phyloP scores from a whole-genome alignment of 257 asterid genomes.

The Solanum sejunctum region DNA sequence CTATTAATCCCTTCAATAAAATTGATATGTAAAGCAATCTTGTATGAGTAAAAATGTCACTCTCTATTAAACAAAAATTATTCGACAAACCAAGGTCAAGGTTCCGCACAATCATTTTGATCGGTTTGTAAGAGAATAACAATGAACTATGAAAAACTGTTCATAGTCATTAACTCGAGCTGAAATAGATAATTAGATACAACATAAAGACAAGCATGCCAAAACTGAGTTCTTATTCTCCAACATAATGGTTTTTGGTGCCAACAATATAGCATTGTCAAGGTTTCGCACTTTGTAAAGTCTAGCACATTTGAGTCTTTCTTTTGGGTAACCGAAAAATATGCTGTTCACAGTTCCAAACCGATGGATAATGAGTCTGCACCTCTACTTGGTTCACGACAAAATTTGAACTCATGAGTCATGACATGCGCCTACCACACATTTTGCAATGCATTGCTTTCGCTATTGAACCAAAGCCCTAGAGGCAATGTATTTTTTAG shows the following conservation, averaged over 20 bases:
- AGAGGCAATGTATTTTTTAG: background rate
- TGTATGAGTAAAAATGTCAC: background rate
- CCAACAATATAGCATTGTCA: background rate
- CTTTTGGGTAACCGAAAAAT: background rate
- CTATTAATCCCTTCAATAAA: conserved; percentile 68
- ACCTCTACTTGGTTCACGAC: background rate
- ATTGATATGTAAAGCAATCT: background rate
- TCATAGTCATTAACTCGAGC: background rate
- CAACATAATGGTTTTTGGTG: background rate
- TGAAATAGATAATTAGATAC: background rate
- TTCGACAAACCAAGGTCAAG: background rate
- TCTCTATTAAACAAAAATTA: background rate
- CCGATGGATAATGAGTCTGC: background rate
- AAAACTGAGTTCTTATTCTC: background rate
- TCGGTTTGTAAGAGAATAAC: background rate
- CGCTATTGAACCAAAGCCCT: background rate
- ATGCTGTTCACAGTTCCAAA: background rate
- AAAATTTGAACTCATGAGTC: background rate
- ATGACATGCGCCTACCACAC: background rate
- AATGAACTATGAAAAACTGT: background rate
- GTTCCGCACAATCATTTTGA: background rate
- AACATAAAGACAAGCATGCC: background rate
- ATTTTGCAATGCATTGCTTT: background rate
- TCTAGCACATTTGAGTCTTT: background rate
- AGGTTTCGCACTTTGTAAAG: background rate